A percentile compares a stretch with the other conserved stretches of the same genome.
These are phyloP conservation scores for Rhododendron ferrugineum DNA, from an alignment of 148 eudicot genomes.

Conservation along the genomic window DNA sequence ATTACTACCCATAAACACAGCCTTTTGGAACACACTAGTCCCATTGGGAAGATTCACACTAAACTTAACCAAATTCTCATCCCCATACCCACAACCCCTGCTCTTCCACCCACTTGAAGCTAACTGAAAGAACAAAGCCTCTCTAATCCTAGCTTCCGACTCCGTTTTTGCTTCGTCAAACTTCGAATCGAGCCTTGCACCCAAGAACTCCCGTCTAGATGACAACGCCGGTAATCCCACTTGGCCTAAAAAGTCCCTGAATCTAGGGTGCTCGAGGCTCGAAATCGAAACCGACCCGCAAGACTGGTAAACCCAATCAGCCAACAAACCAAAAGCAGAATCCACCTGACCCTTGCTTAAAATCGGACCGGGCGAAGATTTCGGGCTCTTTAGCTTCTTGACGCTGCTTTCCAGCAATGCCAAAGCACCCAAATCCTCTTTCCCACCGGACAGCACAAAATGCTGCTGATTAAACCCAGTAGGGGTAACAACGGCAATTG, in stretches of 20 bases:
- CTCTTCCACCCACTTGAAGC: conserved; percentile 18
- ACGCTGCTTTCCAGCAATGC: conserved; percentile 21
- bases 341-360: conserved; percentile 11
- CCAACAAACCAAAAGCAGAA: conserved; percentile 3
- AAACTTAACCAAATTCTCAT: conserved; percentile 16
- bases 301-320: conserved; percentile 16
- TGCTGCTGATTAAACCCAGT: conserved; percentile 3
- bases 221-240: conserved; percentile 14
- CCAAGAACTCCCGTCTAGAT: background rate
- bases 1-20: background rate
- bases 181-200: conserved; percentile 14
- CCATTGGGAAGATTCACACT: conserved; percentile 18
- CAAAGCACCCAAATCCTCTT: conserved; percentile 19
- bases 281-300: conserved; percentile 18
- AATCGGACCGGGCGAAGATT: conserved; percentile 10
- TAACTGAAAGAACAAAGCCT: conserved; percentile 14
- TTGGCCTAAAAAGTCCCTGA: conserved; percentile 13
- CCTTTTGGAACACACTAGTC: conserved; percentile 17
- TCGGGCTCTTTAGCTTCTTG: conserved; percentile 17
- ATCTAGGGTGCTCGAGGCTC: conserved; percentile 13
- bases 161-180: conserved; percentile 8
- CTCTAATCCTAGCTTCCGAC: conserved; percentile 12
- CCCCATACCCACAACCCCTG: conserved; percentile 9
- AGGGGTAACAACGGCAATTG: background rate
- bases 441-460: conserved; percentile 17